These are phyloP conservation scores for Bocquillonia castaneifolia DNA, from an alignment of 441 rosid genomes.

Conservation along the genomic window DNA sequence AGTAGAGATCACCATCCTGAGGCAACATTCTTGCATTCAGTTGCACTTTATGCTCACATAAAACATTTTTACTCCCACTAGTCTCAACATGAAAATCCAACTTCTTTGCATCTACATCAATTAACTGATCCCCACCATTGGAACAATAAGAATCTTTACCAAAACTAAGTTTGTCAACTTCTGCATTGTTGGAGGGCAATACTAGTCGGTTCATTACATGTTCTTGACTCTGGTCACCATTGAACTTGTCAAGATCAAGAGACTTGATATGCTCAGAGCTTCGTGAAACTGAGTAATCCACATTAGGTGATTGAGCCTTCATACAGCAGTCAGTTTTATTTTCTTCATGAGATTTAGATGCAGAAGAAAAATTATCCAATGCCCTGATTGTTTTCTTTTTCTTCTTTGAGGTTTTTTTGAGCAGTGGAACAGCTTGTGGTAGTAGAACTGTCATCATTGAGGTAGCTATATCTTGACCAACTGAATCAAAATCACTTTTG, in stretches of 20 bases:
- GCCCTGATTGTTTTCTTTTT: conserved; percentile 27
- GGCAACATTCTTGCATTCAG: conserved; percentile 23
- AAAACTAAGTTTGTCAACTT: conserved; percentile 30
- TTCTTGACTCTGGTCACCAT: conserved; percentile 35
- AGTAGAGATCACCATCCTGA: conserved; percentile 24
- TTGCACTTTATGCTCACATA: conserved; percentile 29
- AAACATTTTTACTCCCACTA: conserved; percentile 23
- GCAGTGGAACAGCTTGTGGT: conserved; percentile 89
- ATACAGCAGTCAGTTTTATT: conserved; percentile 24
- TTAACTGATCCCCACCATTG: conserved; percentile 24
- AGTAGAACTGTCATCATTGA: conserved; percentile 82
- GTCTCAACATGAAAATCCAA: conserved; percentile 29
- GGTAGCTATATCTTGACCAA: conserved; percentile 51
- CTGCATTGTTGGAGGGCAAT: conserved; percentile 24
- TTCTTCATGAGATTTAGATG: conserved; percentile 25
- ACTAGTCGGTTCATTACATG: conserved; percentile 21
- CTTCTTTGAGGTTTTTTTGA: conserved; percentile 45
- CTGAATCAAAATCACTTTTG: conserved; percentile 46
- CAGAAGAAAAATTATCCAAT: conserved; percentile 25
- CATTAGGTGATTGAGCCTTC: conserved; percentile 33
- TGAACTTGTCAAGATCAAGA: conserved; percentile 47
- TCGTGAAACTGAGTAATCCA: conserved; percentile 23
- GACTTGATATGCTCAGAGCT: conserved; percentile 30
- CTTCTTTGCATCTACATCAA: conserved; percentile 19
- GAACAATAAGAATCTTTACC: conserved; percentile 22